These are phyloP conservation scores for Shiraia bambusicola DNA, from an alignment of 2,329 filamentous ascomycete genomes.

Conservation along the genomic window DNA sequence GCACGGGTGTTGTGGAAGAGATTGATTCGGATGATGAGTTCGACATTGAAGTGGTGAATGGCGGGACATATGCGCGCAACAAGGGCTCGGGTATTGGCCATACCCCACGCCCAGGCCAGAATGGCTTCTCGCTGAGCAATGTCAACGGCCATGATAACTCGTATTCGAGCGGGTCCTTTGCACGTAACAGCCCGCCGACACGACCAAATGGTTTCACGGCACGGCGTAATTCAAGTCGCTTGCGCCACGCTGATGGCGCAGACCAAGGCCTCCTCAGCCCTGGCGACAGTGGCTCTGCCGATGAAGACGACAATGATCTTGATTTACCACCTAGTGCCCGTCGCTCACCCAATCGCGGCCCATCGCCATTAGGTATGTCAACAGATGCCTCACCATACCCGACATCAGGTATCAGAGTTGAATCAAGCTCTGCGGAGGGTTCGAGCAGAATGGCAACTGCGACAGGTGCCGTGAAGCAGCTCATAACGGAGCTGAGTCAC, in stretches of 20 bases:
- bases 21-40: slow-evolving; percentile 98
- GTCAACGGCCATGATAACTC: slow-evolving; percentile 56
- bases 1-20: slow-evolving; percentile 94
- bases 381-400: slow-evolving; percentile 40
- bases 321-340: slow-evolving; percentile 61
- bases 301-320: slow-evolving; percentile 57
- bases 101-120: slow-evolving; percentile 59
- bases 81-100: slow-evolving; percentile 76
- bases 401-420: slow-evolving; percentile 38
- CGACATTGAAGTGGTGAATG: slow-evolving; percentile 75
- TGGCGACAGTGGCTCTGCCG: slow-evolving; percentile 52
- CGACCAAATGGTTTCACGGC: slow-evolving; percentile 47
- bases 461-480: slow-evolving; percentile 72
- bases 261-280: slow-evolving; percentile 58
- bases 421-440: slow-evolving; percentile 17
- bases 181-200: slow-evolving; percentile 52
- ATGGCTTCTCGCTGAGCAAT: slow-evolving; percentile 59
- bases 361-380: slow-evolving; percentile 31
- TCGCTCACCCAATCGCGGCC: slow-evolving; percentile 45
- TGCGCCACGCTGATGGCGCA: slow-evolving; percentile 50
- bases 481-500: slow-evolving; percentile 75
- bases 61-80: slow-evolving; percentile 77
- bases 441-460: slow-evolving; percentile 60
- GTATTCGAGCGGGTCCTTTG: slow-evolving; percentile 59
- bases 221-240: slow-evolving; percentile 56